These are phyloP conservation scores for Kalaharituber pfeilii DNA, from an alignment of 2,329 filamentous ascomycete species.

Conservation along the genomic window DNA sequence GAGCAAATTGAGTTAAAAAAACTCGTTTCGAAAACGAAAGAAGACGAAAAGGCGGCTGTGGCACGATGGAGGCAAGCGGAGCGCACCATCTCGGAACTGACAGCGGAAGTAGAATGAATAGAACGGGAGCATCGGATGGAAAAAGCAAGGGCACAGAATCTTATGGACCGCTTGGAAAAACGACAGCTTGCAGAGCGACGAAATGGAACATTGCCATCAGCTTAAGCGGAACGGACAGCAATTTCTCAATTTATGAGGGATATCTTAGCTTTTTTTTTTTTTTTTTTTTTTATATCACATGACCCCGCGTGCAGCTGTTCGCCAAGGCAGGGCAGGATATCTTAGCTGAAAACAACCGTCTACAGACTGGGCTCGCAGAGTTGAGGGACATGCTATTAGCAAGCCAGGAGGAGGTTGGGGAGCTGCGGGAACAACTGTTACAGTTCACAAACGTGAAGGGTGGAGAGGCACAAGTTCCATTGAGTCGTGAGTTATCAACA, in stretches of 20 bases:
- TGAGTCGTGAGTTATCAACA: neutral
- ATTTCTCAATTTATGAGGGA: slow-evolving; percentile 96
- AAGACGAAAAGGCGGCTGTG: slow-evolving; percentile 61
- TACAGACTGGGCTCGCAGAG: slow-evolving; percentile 84
- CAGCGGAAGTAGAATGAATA: slow-evolving; percentile 76
- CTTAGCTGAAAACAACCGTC: slow-evolving; percentile 84
- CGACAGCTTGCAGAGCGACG: slow-evolving; percentile 69
- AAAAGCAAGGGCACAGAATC: slow-evolving; percentile 19
- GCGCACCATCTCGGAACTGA: slow-evolving; percentile 55
- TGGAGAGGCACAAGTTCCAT: neutral
- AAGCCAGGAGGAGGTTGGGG: slow-evolving; percentile 88
- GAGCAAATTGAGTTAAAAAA: slow-evolving; percentile 61
- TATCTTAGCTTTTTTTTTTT: too few relatives aligned
- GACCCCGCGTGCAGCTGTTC: too few relatives aligned
- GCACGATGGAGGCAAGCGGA: slow-evolving; percentile 77
- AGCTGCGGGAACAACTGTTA: slow-evolving; percentile 53
- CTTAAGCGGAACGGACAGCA: slow-evolving; percentile 34
- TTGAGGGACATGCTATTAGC: slow-evolving; percentile 74
- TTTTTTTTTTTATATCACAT: too few relatives aligned
- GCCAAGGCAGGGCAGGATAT: too few relatives aligned
- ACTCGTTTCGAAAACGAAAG: slow-evolving; percentile 46
- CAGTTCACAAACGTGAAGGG: slow-evolving; percentile 8
- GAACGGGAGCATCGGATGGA: slow-evolving; percentile 45
- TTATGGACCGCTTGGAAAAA: slow-evolving; percentile 67
- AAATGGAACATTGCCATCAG: slow-evolving; percentile 41